Conservation (phyloP, 257 asterid genomes). For the Dorcoceras hygrometricum region DNA sequence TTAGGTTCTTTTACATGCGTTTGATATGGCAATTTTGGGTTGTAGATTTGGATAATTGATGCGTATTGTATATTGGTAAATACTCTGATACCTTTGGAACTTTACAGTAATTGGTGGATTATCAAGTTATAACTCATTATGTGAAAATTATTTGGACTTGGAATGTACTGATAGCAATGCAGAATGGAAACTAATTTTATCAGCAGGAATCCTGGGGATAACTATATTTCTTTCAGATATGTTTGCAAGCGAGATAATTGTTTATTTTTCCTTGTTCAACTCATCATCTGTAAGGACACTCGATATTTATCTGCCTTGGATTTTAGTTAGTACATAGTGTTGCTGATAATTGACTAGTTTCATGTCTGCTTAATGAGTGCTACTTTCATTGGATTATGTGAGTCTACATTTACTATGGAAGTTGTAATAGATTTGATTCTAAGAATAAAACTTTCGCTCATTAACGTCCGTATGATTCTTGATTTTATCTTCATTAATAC, state of each 20-base stretch:
- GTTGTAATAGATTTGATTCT: slow-evolving; percentile 15
- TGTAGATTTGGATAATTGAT: slow-evolving; percentile 16
- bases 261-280: slow-evolving; percentile 7
- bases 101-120: slow-evolving; percentile 13
- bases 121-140: background rate
- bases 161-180: slow-evolving; percentile 15
- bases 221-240: slow-evolving; percentile 3
- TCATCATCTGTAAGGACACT: slow-evolving; percentile 16
- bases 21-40: background rate
- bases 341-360: slow-evolving; percentile 1
- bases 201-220: slow-evolving; percentile 17
- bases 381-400: slow-evolving; percentile 22
- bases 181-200: slow-evolving; percentile 2
- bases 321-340: slow-evolving; percentile 3
- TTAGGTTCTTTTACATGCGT: background rate
- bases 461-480: slow-evolving; percentile 21
- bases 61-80: background rate
- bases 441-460: slow-evolving; percentile 2
- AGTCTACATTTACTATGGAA: slow-evolving; percentile 9
- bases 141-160: background rate
- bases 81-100: background rate
- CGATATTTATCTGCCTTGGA: background rate
- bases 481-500: slow-evolving; percentile 21
- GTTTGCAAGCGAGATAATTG: no score
- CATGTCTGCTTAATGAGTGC: slow-evolving; percentile 19